Conservation (phyloP, 345 rosid species). For the Nasturtium officinale region DNA sequence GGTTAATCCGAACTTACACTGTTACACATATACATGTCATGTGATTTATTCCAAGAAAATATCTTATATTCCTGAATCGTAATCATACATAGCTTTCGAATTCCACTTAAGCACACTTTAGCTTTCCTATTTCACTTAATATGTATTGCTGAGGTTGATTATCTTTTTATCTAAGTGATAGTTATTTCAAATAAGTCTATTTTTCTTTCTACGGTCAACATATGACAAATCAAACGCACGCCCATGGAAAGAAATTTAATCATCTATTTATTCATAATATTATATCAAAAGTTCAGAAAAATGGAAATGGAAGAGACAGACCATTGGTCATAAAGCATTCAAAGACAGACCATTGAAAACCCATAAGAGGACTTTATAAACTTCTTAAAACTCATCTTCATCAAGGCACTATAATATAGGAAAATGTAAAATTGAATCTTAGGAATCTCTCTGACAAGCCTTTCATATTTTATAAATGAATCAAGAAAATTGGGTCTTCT, state of each 20-base stretch:
- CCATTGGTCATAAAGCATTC: background rate
- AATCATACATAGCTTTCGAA: background rate
- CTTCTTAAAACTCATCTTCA: constrained; percentile 33
- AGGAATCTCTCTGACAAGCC: constrained; percentile 37
- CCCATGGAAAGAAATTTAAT: background rate
- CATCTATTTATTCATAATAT: background rate
- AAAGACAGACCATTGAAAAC: background rate
- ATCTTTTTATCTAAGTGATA: background rate
- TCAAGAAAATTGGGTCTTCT: constrained; percentile 28
- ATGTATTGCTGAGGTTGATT: background rate
- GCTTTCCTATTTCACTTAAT: background rate
- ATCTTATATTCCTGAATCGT: background rate
- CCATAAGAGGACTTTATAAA: background rate
- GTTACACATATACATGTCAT: background rate
- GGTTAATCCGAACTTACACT: no score
- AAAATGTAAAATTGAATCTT: background rate
- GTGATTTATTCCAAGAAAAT: background rate
- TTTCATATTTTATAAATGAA: constrained; percentile 25
- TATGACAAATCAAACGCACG: background rate
- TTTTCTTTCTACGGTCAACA: background rate
- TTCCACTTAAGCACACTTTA: background rate
- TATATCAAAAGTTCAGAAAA: background rate
- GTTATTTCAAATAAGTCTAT: background rate
- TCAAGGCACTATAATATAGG: constrained; percentile 22
- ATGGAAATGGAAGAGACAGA: background rate